These are phyloP conservation scores for Wickerhamiella alocasiicola DNA, from an alignment of 805 yeast species.

Conservation along the genomic window DNA sequence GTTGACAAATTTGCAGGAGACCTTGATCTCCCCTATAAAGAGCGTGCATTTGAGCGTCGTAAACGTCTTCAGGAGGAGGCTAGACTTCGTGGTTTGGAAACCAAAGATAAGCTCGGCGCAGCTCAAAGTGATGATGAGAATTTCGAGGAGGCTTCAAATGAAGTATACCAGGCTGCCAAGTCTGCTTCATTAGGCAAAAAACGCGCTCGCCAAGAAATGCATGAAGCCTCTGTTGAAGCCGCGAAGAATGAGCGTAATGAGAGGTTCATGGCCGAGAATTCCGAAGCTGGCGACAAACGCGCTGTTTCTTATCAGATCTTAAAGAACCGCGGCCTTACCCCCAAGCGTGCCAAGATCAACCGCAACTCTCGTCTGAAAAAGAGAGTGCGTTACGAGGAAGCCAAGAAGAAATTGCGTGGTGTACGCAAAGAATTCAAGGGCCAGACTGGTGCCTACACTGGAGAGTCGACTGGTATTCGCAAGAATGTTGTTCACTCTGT, in stretches of 20 bases:
- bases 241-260: conserved; percentile 75
- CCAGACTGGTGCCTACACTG: conserved; percentile 70
- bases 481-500: conserved; percentile 84
- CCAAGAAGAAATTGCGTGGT: conserved; percentile 84
- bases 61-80: conserved; percentile 83
- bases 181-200: conserved; percentile 37
- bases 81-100: conserved; percentile 59
- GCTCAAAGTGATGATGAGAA: conserved; percentile 17
- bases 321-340: conserved; percentile 93
- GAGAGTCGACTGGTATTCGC: conserved; percentile 96
- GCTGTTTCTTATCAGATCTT: conserved; percentile 89
- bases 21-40: conserved; percentile 80
- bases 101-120: conserved; percentile 40
- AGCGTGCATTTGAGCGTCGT: conserved; percentile 80
- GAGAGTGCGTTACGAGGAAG: conserved; percentile 92
- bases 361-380: conserved; percentile 95
- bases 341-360: conserved; percentile 83
- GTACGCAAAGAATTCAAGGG: conserved; percentile 77
- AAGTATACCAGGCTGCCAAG: conserved; percentile 48
- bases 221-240: conserved; percentile 41
- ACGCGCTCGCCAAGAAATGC: conserved; percentile 51
- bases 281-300: conserved; percentile 68
- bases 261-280: conserved; percentile 54
- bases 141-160: conserved; percentile 20
- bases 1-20: conserved; percentile 47